Conservation (phyloP, 768 basidiomycete genomes). For the Tricholoma terreum region DNA sequence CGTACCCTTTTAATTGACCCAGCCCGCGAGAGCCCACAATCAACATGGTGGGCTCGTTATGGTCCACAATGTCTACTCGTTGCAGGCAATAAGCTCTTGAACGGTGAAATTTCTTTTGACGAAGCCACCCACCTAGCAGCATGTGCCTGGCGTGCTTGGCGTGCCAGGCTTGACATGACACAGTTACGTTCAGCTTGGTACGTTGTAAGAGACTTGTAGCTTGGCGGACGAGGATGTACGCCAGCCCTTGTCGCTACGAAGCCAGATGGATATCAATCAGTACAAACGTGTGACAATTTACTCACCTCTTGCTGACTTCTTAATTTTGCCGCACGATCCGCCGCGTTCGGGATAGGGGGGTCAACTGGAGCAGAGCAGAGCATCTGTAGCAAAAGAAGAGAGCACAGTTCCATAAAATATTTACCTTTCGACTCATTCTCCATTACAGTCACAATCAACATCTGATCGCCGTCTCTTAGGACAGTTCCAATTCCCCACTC, state of each 20-base stretch:
- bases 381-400: conserved; percentile 4
- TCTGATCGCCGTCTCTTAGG: conserved; percentile 88
- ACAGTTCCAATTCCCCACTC: conserved; percentile 99
- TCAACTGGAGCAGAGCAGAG: conserved; percentile 46
- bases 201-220: conserved; percentile 87
- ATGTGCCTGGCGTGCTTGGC: conserved; percentile 94
- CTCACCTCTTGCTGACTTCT: conserved; percentile 89
- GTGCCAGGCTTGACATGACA: conserved; percentile 94
- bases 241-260: conserved; percentile 77
- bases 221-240: conserved; percentile 87
- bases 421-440: conserved; percentile 90
- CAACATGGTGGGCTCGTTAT: conserved; percentile 83
- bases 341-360: conserved; percentile 62
- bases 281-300: not conserved
- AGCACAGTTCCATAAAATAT: conserved; percentile 19
- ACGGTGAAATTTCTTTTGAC: not conserved
- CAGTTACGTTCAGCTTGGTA: conserved; percentile 80
- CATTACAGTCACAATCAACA: conserved; percentile 86
- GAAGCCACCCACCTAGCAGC: conserved; percentile 57
- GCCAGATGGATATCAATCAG: conserved; percentile 6
- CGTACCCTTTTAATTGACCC: conserved; percentile 82
- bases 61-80: conserved; percentile 73
- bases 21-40: conserved; percentile 95
- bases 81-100: too few relatives aligned
- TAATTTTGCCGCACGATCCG: conserved; percentile 76